Base-by-base conservation (phyloP, 2,329 filamentous ascomycete genomes). In the Exserohilum turcica region DNA sequence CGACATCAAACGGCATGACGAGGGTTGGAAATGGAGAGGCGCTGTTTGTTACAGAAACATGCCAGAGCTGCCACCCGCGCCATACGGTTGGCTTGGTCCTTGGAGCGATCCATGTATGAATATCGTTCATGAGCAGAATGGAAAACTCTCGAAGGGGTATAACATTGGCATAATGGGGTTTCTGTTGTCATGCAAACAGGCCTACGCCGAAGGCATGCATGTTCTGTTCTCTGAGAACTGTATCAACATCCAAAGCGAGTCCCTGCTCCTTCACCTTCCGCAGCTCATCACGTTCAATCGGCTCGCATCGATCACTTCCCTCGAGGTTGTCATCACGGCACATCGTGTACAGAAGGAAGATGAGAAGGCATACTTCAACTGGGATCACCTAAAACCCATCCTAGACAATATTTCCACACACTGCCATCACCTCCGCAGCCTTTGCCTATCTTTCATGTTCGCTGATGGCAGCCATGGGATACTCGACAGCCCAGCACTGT, bases 141-240 rank as follows among this genome's bases (percentile, higher is more conserved):
- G 5, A 13, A 35, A 6, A 21, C 15, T 29, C 5, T 29, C 3
- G 29, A 29, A 49, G 7, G 16, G 7, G 4, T 27, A 39, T 15
- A 36, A 42, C 2, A 24, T 48, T 16, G 54, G 51, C 28, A 47
- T 43, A 7, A 57, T 55, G 44, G 57, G 57, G 2, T 55, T 55
- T 27, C 38, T 57, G 38, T 37, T 57, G 13, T 55, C 57, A 18
- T 60, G 54, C 19, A 52, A 38, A 21, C 54, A 57, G 38, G 51
- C 48, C 13, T 60, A 60, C 39, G 42, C 44, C 10, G 44, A 60
- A 53, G 57, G 51, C 29, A 57, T 60, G 31, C 27, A 57, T 13
- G 7, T 49, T 28, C 19, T 60, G 21, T 60, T 57, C 35, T 45
- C 54, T 28, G 19, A 44, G 40, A 57, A 57, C 18, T 33, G 19